Conservation (phyloP, 495 filamentous ascomycete genomes). For the Bacidia rubella region DNA sequence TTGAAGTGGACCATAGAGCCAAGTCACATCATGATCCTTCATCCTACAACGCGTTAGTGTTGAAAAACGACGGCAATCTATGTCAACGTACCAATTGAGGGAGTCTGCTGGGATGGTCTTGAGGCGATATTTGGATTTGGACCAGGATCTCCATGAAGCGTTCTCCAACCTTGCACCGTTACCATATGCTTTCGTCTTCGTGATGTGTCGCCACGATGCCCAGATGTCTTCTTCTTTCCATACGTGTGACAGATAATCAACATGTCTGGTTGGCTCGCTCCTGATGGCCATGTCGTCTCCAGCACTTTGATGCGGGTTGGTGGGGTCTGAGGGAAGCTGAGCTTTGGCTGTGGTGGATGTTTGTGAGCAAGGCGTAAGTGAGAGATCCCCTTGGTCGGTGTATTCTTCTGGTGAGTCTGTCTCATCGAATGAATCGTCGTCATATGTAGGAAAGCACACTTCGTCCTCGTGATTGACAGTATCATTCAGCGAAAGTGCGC, state of each 20-base stretch:
- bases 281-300: constrained; percentile 75
- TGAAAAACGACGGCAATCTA: not conserved
- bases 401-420: constrained; percentile 21
- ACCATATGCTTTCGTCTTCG: constrained; percentile 59
- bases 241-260: constrained; percentile 90
- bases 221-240: constrained; percentile 98
- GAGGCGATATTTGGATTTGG: constrained; percentile 72
- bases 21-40: constrained; percentile 95
- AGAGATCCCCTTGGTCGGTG: not conserved
- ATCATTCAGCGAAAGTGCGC: constrained; percentile 47
- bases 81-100: constrained; percentile 62
- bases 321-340: constrained; percentile 29
- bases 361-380: constrained; percentile 16
- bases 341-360: constrained; percentile 15
- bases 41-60: constrained; percentile 43
- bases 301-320: constrained; percentile 30
- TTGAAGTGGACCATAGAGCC: constrained; percentile 91
- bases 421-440: constrained; percentile 24
- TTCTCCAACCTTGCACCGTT: constrained; percentile 82
- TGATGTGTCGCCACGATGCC: constrained; percentile 91
- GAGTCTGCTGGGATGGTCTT: constrained; percentile 79
- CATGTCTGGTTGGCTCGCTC: constrained; percentile 72
- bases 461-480: constrained; percentile 33
- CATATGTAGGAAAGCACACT: constrained; percentile 45
- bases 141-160: constrained; percentile 97